Conservation (phyloP, 2,329 filamentous ascomycete species). For the Neopestalotiopsis rosae region DNA sequence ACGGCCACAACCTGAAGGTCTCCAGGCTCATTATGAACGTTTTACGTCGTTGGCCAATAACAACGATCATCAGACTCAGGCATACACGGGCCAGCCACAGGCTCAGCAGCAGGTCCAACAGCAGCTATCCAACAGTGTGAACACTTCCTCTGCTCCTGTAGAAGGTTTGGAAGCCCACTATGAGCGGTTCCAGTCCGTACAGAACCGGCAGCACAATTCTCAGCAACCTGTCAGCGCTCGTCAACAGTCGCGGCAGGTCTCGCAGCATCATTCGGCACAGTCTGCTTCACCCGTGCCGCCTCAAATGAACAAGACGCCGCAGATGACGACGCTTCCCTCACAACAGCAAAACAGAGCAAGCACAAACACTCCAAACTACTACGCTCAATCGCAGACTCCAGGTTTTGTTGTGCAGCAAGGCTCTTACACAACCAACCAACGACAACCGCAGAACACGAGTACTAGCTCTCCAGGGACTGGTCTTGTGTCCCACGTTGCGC, state of each 20-base stretch:
- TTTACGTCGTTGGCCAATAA: conserved; percentile 32
- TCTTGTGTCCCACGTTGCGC: conserved; percentile 38
- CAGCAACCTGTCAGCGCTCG: conserved; percentile 2
- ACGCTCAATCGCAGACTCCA: conserved; percentile 33
- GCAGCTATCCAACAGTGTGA: conserved; percentile 21
- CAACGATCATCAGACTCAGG: conserved; percentile 29
- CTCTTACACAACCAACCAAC: conserved; percentile 34
- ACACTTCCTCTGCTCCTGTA: conserved; percentile 17
- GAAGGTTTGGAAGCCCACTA: conserved; percentile 37
- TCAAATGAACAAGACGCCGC: conserved; percentile 34
- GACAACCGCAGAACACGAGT: conserved; percentile 34
- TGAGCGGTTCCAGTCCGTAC: conserved; percentile 34
- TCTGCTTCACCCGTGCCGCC: conserved; percentile 34
- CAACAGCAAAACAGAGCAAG: conserved; percentile 33
- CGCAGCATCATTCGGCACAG: conserved; percentile 31
- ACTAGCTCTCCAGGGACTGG: conserved; percentile 34
- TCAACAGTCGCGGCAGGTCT: conserved; percentile 15
- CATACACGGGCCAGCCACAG: conserved; percentile 28
- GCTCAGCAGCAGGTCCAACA: conserved; percentile 30
- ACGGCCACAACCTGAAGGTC: conserved; percentile 31
- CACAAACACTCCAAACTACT: conserved; percentile 35
- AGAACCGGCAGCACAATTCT: conserved; percentile 32
- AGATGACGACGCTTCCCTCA: conserved; percentile 33
- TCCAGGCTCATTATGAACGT: conserved; percentile 34
- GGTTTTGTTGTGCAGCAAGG: conserved; percentile 35